phyloP scores from a whole-genome alignment of 1,139 yeast genomes.

The Magnusiomyces suaveolens region DNA sequence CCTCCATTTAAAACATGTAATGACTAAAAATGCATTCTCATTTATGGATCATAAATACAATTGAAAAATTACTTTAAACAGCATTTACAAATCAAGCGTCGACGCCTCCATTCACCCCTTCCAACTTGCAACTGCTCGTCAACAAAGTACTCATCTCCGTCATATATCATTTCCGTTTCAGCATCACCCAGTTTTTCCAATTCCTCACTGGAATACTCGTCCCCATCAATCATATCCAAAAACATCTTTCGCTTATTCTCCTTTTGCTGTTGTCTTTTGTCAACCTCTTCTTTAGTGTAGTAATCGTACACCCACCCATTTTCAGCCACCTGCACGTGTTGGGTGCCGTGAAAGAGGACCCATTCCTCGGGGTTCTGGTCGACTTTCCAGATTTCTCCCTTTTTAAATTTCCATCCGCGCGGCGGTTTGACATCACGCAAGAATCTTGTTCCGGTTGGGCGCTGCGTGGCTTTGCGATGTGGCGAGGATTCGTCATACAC shows the following conservation, averaged over 20 bases:
- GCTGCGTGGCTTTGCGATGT: constrained; percentile 45
- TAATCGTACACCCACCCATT: background rate
- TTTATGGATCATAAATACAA: background rate
- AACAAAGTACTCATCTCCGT: background rate
- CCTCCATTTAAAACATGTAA: too few relatives aligned
- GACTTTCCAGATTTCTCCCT: constrained; percentile 53
- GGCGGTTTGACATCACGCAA: constrained; percentile 59
- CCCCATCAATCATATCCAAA: background rate
- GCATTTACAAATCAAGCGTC: constrained; percentile 33
- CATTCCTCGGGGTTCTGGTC: constrained; percentile 49
- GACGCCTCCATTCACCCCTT: constrained; percentile 35
- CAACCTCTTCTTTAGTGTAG: background rate
- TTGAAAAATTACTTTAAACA: constrained; percentile 3
- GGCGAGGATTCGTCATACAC: constrained; percentile 47
- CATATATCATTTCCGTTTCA: background rate
- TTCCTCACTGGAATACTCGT: background rate
- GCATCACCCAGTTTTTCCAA: background rate
- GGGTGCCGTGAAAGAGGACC: constrained; percentile 41
- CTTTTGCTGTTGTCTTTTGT: background rate
- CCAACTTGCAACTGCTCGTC: constrained; percentile 3
- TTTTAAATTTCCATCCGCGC: constrained; percentile 58
- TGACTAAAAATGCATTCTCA: too few relatives aligned
- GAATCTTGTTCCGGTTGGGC: constrained; percentile 56
- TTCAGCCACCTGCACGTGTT: constrained; percentile 23
- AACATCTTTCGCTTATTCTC: background rate